Percentiles rank a stretch among this genome's conserved stretches.
These are phyloP conservation scores for Macrotyloma uniflorum DNA, from an alignment of 306 rosid species.

Conservation along the genomic window DNA sequence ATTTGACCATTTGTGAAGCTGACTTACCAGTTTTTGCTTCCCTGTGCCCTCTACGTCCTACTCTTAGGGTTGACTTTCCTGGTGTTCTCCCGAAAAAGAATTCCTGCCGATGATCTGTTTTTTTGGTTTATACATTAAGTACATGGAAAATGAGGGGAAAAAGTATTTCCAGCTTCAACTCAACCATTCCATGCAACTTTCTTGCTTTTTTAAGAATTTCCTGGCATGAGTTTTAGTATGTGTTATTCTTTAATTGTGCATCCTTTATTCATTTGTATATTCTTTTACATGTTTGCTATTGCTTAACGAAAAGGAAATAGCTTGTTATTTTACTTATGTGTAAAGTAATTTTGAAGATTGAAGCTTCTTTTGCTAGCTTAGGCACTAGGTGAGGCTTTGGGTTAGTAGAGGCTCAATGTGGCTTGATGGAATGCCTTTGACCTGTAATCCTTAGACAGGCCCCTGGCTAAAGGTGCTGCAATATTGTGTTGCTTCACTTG, in stretches of 20 bases:
- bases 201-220: constrained; percentile 13
- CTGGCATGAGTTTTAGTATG: background rate
- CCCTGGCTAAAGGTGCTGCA: constrained; percentile 9
- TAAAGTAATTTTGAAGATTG: constrained; percentile 8
- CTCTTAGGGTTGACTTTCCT: constrained; percentile 4
- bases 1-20: background rate
- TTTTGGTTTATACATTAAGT: background rate
- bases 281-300: background rate
- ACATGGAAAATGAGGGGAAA: background rate
- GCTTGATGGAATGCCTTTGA: constrained; percentile 3
- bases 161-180: constrained; percentile 21
- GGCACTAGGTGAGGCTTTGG: constrained; percentile 8
- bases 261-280: background rate
- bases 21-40: background rate
- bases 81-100: background rate
- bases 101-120: background rate
- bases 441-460: constrained; percentile 15
- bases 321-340: background rate
- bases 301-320: background rate
- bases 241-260: background rate
- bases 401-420: background rate
- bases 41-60: background rate
- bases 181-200: background rate
- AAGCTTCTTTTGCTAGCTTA: constrained; percentile 14
- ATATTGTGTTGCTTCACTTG: background rate